Base-by-base conservation (phyloP, 1,139 yeast genomes). In the Lodderomyces jiufengensis region DNA sequence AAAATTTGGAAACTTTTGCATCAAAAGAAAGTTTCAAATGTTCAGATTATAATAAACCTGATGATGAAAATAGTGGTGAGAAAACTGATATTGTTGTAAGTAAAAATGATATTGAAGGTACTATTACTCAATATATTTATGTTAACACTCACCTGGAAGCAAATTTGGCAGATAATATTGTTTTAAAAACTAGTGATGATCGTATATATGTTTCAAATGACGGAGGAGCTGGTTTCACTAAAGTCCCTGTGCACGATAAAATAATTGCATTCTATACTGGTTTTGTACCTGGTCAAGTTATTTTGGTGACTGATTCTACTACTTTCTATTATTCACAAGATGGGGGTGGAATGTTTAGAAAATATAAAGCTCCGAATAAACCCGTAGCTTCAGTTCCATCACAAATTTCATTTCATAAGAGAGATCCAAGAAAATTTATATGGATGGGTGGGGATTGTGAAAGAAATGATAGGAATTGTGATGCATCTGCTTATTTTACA, bases 391-490 rank as follows among this genome's bases (percentile, higher is more conserved):
- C 57, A 30, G 67, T 66, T 3, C 49, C 57, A 27, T 63, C 70
- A 9, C 49, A 65, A 29, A 59, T 80, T 42, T 63, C 74, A 11
- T 90, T 81, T 70, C 81, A 80, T 54, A 76, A 78, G 25, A 59
- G 57, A 1, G 67, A 77, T 39, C 49, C 74, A 1, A 58, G 72
- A n/a, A 71, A 78, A 55, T 76, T 86, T 44, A 78, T 90, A 18
- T 83, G 84, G 73, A 75, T 77, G 48, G 86, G 92, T 2, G 74
- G 74, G 33, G 71, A 71, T 32, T 84, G 95, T 55, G 73, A 68
- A 8, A 23, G 37, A 16, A 51, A 59, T 13, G 55, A 61, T 3
- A 43, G 42, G 3, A 57, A 64, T 13, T 88, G 97, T 52, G 65
- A 63, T 29, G 55, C 72, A 1, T 69, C 67, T 18, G 83, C 90